A percentile compares a stretch with the other conserved stretches of the same genome.
phyloP scores from a whole-genome alignment of 179 eudicot genomes.

The Pouteria campechiana region DNA sequence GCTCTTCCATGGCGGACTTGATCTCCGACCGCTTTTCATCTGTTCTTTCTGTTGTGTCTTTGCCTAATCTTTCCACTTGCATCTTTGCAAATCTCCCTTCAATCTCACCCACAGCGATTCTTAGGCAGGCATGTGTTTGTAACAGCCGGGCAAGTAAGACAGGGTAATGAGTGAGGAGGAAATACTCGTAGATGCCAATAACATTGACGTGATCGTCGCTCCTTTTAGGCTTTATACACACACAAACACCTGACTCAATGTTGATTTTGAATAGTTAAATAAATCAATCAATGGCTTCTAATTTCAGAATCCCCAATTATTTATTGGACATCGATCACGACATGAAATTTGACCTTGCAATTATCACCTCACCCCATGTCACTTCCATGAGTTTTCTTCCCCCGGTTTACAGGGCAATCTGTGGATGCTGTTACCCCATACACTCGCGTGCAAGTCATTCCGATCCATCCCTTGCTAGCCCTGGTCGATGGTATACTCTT shows the following conservation, averaged over 20 bases:
- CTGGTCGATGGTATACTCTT: too few species aligned
- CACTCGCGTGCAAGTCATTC: too few species aligned
- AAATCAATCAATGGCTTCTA: too few species aligned
- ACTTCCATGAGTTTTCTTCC: not conserved
- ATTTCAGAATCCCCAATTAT: not conserved
- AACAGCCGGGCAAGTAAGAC: too few species aligned
- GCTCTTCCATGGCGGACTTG: conserved; percentile 51
- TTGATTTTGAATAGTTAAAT: not conserved
- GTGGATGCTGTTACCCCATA: too few species aligned
- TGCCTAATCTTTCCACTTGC: conserved; percentile 1
- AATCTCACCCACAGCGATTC: too few species aligned
- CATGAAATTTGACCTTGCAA: not conserved
- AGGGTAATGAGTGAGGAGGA: too few species aligned
- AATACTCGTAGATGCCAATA: not conserved
- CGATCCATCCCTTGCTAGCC: too few species aligned
- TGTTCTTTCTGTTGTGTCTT: conserved; percentile 45
- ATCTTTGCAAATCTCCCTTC: not conserved
- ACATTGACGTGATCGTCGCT: not conserved
- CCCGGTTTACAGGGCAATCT: too few species aligned
- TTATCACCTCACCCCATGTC: not conserved
- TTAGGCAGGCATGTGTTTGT: too few species aligned
- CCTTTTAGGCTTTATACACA: not conserved
- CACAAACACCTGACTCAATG: not conserved
- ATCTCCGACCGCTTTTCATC: conserved; percentile 36
- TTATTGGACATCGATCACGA: not conserved